Conservation (phyloP, 2,329 filamentous ascomycete genomes). For the Pezicula radicicola region DNA sequence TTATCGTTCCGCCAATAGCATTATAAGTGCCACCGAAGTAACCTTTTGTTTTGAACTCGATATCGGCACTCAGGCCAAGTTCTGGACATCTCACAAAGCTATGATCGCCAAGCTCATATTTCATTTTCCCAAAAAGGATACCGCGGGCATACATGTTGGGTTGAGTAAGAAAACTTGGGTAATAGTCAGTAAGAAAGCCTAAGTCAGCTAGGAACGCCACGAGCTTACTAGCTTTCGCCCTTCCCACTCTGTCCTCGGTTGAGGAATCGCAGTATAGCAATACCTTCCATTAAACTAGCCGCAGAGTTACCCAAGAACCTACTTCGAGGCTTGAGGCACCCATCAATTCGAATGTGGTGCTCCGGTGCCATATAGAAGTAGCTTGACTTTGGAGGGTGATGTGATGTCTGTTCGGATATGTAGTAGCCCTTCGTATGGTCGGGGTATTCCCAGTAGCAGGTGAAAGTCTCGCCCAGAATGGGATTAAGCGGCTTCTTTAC, state of each 20-base stretch:
- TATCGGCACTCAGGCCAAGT: slow-evolving; percentile 78
- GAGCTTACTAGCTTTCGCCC: slow-evolving; percentile 82
- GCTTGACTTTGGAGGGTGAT: slow-evolving; percentile 96
- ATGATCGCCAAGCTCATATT: slow-evolving; percentile 96
- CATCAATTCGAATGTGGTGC: slow-evolving; percentile 91
- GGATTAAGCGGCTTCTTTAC: slow-evolving; percentile 99
- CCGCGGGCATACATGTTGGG: slow-evolving; percentile 99
- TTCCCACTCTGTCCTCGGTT: slow-evolving; percentile 68
- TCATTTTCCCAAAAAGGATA: slow-evolving; percentile 98
- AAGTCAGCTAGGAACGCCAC: neutral
- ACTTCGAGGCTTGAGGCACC: slow-evolving; percentile 89
- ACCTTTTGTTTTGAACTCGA: slow-evolving; percentile 98
- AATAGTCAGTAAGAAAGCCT: neutral
- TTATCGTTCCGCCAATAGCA: slow-evolving; percentile 88
- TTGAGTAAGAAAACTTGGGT: slow-evolving; percentile 78
- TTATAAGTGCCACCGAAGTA: slow-evolving; percentile 98
- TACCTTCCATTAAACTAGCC: slow-evolving; percentile 96
- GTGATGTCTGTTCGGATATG: slow-evolving; percentile 94
- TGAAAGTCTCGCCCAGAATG: slow-evolving; percentile 91
- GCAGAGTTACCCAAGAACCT: slow-evolving; percentile 97
- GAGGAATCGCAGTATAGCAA: slow-evolving; percentile 78
- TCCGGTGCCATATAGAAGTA: slow-evolving; percentile 98
- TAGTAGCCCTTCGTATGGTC: slow-evolving; percentile 89
- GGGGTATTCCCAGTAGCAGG: slow-evolving; percentile 91
- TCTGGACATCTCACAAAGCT: slow-evolving; percentile 91